A percentile compares a stretch with the other conserved stretches of the same genome.
Evolutionary conservation across 345 rosid genomes (phyloP).

Genomic region (Populus davidiana): DNA sequence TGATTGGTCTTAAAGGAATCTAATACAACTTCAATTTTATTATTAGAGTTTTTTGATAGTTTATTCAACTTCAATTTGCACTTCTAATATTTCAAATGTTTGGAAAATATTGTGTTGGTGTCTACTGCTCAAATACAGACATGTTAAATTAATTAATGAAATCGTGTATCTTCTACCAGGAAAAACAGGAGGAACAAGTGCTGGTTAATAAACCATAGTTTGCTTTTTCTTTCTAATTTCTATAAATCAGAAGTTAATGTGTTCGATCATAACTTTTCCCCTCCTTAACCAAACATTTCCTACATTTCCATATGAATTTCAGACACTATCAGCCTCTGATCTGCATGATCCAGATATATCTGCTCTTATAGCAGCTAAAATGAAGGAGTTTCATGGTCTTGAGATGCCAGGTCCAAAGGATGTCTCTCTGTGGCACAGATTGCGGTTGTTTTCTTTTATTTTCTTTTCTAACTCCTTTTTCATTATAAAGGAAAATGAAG

Average conservation of each 20-base stretch:
- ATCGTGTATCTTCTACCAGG: background rate
- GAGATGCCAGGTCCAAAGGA: constrained; percentile 30
- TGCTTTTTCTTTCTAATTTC: background rate
- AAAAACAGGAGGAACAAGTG: background rate
- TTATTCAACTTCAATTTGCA: background rate
- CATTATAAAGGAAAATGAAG: background rate
- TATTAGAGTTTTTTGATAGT: no score
- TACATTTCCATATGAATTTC: constrained; percentile 3
- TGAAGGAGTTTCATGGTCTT: constrained; percentile 34
- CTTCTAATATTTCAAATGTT: background rate
- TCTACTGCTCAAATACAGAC: background rate
- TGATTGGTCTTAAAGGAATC: background rate
- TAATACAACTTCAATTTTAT: background rate
- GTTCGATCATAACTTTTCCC: background rate
- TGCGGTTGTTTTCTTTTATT: constrained; percentile 20
- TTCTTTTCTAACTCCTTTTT: background rate
- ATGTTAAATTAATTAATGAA: background rate
- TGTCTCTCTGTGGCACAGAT: constrained; percentile 21
- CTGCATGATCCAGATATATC: constrained; percentile 25
- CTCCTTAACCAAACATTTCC: background rate
- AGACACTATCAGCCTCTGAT: constrained; percentile 32
- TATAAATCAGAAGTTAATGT: background rate
- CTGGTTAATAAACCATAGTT: background rate
- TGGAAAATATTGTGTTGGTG: background rate
- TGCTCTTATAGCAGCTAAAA: constrained; percentile 28